Percentiles rank a stretch among this genome's conserved stretches.
Evolutionary conservation across 169 alveolate species (phyloP).

Genomic region (Sarcocystis neurona): DNA sequence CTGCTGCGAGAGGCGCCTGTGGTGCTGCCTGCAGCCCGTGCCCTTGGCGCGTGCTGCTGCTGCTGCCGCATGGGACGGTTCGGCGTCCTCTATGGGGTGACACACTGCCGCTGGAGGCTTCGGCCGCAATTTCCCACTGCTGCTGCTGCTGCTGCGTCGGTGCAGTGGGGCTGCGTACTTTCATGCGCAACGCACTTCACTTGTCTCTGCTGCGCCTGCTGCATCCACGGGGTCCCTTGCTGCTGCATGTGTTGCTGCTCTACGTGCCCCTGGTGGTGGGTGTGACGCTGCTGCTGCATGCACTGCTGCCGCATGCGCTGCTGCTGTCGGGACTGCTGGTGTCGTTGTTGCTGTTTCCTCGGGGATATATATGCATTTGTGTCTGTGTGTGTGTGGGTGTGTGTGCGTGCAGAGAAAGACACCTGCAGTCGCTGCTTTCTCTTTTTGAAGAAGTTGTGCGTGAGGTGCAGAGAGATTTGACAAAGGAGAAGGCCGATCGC

Average conservation of each 20-base stretch:
- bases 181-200: not conserved
- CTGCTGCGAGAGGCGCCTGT: too few species aligned
- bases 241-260: too few species aligned
- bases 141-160: not conserved
- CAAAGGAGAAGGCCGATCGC: slow-evolving; percentile 6
- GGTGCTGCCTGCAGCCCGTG: too few species aligned
- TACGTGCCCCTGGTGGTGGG: too few species aligned
- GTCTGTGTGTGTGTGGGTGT: not conserved
- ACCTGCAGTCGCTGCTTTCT: slow-evolving; percentile 15
- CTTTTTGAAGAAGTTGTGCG: slow-evolving; percentile 25
- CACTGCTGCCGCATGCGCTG: too few species aligned
- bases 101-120: not conserved
- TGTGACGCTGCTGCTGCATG: too few species aligned
- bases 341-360: not conserved
- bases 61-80: too few species aligned
- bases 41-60: too few species aligned
- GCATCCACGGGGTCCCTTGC: too few species aligned
- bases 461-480: slow-evolving; percentile 14
- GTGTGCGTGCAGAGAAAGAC: slow-evolving; percentile 5
- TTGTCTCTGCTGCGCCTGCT: not conserved
- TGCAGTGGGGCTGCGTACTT: not conserved
- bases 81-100: too few species aligned
- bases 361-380: not conserved
- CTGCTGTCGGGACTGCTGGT: too few species aligned
- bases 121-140: not conserved